Evolutionary conservation across 2,329 filamentous ascomycete genomes (phyloP), one percentile per base, ranked within the genome.

Genomic region (Aureobasidium pullulans): DNA sequence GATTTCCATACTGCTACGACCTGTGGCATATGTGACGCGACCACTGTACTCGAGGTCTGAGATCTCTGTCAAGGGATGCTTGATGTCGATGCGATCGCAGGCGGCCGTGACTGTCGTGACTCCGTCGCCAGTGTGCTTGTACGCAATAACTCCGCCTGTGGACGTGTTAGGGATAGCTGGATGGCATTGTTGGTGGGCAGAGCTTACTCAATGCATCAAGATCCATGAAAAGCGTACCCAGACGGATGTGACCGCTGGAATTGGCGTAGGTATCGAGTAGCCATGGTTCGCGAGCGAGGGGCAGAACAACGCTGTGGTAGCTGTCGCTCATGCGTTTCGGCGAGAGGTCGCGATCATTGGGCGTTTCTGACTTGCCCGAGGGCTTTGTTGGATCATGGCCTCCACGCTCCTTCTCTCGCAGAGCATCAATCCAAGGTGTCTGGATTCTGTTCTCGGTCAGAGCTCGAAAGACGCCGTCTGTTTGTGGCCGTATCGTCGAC

Each of bases 171-270:
- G 16, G 23, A 8, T 4, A 16, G 28, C 3, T 31, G 9, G 4
- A n/a, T 23, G n/a, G 4, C 6, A 16, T 9, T 19, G 28, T 8
- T 19, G 2, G 9, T 1, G 15, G 6, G 6, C 15, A 15, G 28
- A 32, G 37, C 52, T 6, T 40, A 57, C 50, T 57, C 7, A 92
- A 73, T 0, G 88, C 88, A 72, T 92, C 88, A 1, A 92, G 79
- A 63, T 92, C 88, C 87, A 91, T 91, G 62, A 92, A 83, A 15
- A 92, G 75, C 0, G 87, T 85, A 0, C 88, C 88, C 7, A 91
- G 77, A 57, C 85, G 79, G 65, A 92, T 87, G 65, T 90, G 86
- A 0, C 88, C 88, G 0, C 84, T 84, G 1, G 87, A 81, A 71
- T 91, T 91, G 67, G 90, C 82, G 68, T 92, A 92, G 0, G 85